Base-by-base conservation (phyloP, 177 flowering plant genomes). In the Vitis hybrid region DNA sequence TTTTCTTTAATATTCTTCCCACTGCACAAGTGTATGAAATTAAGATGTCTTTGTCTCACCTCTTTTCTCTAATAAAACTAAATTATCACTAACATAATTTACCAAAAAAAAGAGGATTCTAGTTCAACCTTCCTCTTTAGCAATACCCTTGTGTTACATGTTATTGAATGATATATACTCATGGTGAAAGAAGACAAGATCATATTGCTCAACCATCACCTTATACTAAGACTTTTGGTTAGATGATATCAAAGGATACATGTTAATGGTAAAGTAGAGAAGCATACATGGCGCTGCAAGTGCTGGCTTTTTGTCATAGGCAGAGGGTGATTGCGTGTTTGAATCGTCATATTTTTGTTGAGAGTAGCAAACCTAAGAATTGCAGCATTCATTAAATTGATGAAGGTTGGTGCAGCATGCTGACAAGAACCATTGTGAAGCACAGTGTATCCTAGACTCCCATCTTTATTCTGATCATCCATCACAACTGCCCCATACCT, bases 401-500 rank as follows among this genome's bases (percentile, higher is more conserved):
- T 94, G 68, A 65, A 95, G 61, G 97, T 95, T 51, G 99, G 99
- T 69, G 89, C 99, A 59, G 90, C 88, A 86, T 95, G 99, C 81
- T 94, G 98, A 76, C 97, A 94, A 64, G 98, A 75, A 82, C 92
- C 77, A 75, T 95, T 95, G 82, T 95, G 97, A 51, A 95, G 87
- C 56, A 94, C 87, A 50, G 98, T 92, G 73, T 92, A 95, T 28
- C 97, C 98, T 71, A 95, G 65, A 78, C 95, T 89, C 66, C 98
- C 98, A 88, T 94, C 94, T 59, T 71, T 84, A 82, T 83, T 66
- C 71, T 81, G 87, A 75, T 90, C 87, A 85, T 95, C 99, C 97
- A 95, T 89, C 62, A 95, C 80, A 76, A 95, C 70, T 24, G 99
- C 98, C 31, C 99, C 99, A 84, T 95, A 95, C 88, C 99, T 92